A percentile compares a stretch with the other conserved stretches of the same genome.
phyloP scores from a whole-genome alignment of 768 basidiomycete genomes.

The Neoboletus brunneissimus region DNA sequence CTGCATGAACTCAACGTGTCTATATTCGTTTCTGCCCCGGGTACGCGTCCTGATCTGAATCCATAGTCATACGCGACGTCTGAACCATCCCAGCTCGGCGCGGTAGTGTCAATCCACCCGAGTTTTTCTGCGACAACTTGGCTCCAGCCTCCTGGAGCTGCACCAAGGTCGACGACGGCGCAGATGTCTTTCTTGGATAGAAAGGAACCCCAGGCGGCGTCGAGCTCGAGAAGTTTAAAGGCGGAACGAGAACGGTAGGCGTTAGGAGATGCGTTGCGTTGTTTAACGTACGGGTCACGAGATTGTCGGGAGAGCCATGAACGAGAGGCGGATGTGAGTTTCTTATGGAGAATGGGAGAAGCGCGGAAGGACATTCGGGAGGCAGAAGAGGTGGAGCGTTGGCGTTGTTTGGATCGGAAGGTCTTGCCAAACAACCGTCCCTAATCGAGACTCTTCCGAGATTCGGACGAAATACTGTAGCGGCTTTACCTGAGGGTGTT shows the following conservation, averaged over 20 bases:
- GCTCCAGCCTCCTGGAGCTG: constrained; percentile 93
- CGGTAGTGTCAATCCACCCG: constrained; percentile 40
- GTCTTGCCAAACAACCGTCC: constrained; percentile 20
- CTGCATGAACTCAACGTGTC: constrained; percentile 20
- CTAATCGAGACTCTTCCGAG: neutral
- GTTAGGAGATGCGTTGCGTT: constrained; percentile 42
- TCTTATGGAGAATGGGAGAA: constrained; percentile 28
- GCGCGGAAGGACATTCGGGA: constrained; percentile 37
- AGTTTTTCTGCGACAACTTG: constrained; percentile 72
- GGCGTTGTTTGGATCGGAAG: constrained; percentile 29
- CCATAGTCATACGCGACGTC: neutral
- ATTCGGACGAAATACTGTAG: neutral
- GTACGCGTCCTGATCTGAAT: neutral
- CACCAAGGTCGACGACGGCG: constrained; percentile 82
- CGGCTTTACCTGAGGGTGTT: neutral
- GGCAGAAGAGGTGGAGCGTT: neutral
- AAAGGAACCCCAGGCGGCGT: constrained; percentile 53
- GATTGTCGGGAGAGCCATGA: constrained; percentile 70
- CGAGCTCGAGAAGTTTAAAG: constrained; percentile 86
- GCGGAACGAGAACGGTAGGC: constrained; percentile 83
- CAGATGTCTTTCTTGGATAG: constrained; percentile 50
- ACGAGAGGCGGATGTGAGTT: constrained; percentile 42
- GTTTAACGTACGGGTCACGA: constrained; percentile 68
- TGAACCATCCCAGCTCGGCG: neutral
- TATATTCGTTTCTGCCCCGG: neutral